Evolutionary conservation across 768 basidiomycete species (phyloP).

Genomic region (Tylopilus sp.): DNA sequence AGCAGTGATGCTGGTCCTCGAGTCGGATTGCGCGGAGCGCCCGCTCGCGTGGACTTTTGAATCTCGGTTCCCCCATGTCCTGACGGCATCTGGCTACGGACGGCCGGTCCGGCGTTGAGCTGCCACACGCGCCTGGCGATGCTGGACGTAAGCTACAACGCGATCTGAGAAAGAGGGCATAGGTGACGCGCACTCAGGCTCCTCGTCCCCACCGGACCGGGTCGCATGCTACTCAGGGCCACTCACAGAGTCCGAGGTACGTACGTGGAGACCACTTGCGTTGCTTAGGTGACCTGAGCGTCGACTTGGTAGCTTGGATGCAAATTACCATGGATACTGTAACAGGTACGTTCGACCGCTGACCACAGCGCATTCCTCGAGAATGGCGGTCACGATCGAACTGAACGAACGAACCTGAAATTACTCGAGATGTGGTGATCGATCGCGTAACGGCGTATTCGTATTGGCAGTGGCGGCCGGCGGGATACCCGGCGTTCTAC

Average conservation of each 20-base stretch:
- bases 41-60: neutral
- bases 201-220: neutral
- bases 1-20: neutral
- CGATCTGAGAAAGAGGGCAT: neutral
- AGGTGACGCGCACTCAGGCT: neutral
- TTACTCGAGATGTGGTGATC: neutral
- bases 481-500: neutral
- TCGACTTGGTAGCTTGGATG: neutral
- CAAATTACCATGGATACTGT: too few species aligned
- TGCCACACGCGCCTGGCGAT: neutral
- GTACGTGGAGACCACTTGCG: neutral
- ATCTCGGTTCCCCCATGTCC: neutral
- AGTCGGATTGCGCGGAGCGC: neutral
- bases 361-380: neutral
- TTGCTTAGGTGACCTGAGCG: neutral
- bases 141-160: neutral
- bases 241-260: neutral
- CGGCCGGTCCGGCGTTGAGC: neutral
- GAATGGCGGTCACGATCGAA: neutral
- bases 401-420: neutral
- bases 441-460: neutral
- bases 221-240: neutral
- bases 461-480: neutral
- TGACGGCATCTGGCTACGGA: neutral
- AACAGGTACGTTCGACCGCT: too few species aligned